These are phyloP conservation scores for Daldinia sp. DNA, from an alignment of 2,329 filamentous ascomycete genomes.

Conservation along the genomic window DNA sequence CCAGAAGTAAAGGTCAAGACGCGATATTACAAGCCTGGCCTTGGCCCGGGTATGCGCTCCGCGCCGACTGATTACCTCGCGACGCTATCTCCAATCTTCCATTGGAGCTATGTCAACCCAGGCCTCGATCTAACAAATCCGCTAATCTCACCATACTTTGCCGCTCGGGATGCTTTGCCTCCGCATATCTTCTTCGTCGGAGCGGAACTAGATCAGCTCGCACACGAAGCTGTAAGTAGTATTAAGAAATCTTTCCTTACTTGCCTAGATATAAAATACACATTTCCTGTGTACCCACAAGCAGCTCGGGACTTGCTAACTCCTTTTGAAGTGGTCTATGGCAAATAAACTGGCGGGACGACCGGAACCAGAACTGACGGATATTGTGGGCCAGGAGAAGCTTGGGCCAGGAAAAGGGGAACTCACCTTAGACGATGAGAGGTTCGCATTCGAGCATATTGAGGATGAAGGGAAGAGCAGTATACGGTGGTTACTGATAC, in stretches of 20 bases:
- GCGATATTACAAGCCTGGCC: conserved; percentile 54
- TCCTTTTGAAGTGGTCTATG: conserved; percentile 50
- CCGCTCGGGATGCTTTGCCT: conserved; percentile 54
- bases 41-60: conserved; percentile 48
- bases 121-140: conserved; percentile 54
- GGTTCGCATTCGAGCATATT: conserved; percentile 53
- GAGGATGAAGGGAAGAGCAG: conserved; percentile 43
- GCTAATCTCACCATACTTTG: conserved; percentile 56
- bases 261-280: neutral
- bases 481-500: conserved; percentile 58
- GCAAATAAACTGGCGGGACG: conserved; percentile 53
- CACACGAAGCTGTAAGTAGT: conserved; percentile 52
- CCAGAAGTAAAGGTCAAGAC: conserved; percentile 49
- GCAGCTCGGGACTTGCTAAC: neutral
- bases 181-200: conserved; percentile 58
- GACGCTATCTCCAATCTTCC: conserved; percentile 51
- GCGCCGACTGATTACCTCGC: conserved; percentile 47
- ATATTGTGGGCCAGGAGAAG: conserved; percentile 49
- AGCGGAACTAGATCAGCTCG: conserved; percentile 61
- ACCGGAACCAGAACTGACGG: conserved; percentile 45
- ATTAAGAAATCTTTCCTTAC: neutral
- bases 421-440: conserved; percentile 52
- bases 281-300: neutral
- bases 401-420: conserved; percentile 33
- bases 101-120: conserved; percentile 57